These are phyloP conservation scores for Lactarius quietus DNA, from an alignment of 768 basidiomycete species.

Conservation along the genomic window DNA sequence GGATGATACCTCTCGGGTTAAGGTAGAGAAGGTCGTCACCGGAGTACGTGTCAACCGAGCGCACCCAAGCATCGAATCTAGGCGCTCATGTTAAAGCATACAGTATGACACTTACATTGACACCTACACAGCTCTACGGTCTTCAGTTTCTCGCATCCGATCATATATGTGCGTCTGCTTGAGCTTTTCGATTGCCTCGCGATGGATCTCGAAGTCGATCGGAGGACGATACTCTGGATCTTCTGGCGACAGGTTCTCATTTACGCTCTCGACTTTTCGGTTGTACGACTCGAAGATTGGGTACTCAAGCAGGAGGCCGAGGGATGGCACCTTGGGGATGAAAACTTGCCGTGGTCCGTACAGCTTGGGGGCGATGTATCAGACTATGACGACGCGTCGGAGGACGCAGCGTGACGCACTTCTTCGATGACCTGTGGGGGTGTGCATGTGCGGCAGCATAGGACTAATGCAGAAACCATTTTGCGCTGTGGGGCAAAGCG, in stretches of 20 bases:
- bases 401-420: slow-evolving; percentile 36
- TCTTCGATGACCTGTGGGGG: slow-evolving; percentile 74
- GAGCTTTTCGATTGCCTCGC: slow-evolving; percentile 71
- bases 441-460: slow-evolving; percentile 71
- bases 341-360: slow-evolving; percentile 76
- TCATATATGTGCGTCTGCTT: slow-evolving; percentile 85
- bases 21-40: slow-evolving; percentile 78
- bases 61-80: slow-evolving; percentile 86
- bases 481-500: slow-evolving; percentile 67
- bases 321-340: slow-evolving; percentile 93
- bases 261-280: slow-evolving; percentile 46
- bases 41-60: slow-evolving; percentile 66
- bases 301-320: slow-evolving; percentile 88
- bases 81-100: not conserved
- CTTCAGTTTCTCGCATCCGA: slow-evolving; percentile 82
- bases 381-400: not conserved
- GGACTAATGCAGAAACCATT: slow-evolving; percentile 89
- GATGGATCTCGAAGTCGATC: slow-evolving; percentile 68
- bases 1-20: slow-evolving; percentile 75
- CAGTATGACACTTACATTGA: not conserved
- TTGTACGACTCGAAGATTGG: slow-evolving; percentile 82
- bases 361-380: slow-evolving; percentile 42
- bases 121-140: slow-evolving; percentile 69
- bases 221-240: slow-evolving; percentile 63
- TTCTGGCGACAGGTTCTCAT: slow-evolving; percentile 48